Conservation (phyloP, 2,329 filamentous ascomycete species). For the Colletotrichum sp. region DNA sequence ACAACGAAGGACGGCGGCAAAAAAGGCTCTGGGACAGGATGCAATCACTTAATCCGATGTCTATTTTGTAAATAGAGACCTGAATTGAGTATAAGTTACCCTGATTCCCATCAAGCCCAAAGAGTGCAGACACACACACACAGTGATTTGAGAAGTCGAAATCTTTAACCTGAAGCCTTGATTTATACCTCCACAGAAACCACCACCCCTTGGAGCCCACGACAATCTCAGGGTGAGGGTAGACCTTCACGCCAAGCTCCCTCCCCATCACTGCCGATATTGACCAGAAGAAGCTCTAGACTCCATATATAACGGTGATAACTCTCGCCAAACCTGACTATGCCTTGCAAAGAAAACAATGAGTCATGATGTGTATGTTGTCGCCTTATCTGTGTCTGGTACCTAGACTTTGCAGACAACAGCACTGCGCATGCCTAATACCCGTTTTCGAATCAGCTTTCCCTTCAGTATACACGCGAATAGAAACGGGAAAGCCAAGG, state of each 20-base stretch:
- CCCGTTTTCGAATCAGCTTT: not conserved
- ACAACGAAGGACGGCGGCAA: too few species aligned
- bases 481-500: not conserved
- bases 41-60: too few species aligned
- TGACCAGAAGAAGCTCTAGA: not conserved
- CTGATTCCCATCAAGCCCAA: too few species aligned
- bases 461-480: not conserved
- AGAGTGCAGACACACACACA: too few species aligned
- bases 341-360: not conserved
- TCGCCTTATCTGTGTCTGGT: not conserved
- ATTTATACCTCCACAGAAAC: not conserved
- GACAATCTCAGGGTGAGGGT: not conserved
- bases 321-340: fast-evolving
- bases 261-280: too few species aligned
- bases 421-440: not conserved
- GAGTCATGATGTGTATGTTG: too few species aligned
- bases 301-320: not conserved
- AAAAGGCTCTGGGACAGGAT: too few species aligned
- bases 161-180: not conserved
- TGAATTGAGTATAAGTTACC: too few species aligned
- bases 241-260: not conserved
- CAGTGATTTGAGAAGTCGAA: too few species aligned
- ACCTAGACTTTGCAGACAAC: not conserved
- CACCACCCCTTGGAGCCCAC: not conserved
- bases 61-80: too few species aligned